phyloP scores from a whole-genome alignment of 2,329 filamentous ascomycete genomes.

The Trichoderma cornu-damae region DNA sequence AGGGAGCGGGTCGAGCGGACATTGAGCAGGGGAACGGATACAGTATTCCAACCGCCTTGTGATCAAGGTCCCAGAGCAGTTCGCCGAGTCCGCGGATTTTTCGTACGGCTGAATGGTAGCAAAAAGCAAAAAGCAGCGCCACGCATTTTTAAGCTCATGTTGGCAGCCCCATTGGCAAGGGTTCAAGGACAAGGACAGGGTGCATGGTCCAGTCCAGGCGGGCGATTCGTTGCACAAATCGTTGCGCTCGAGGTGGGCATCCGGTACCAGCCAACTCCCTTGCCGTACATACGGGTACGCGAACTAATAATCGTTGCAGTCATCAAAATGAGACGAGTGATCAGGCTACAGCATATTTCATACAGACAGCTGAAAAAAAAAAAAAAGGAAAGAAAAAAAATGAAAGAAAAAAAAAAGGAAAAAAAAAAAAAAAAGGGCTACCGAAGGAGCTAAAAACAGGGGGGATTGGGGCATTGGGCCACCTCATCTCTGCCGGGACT shows the following conservation, averaged over 20 bases:
- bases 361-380: too few relatives aligned
- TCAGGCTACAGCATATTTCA: too few relatives aligned
- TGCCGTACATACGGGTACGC: not conserved
- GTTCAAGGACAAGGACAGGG: not conserved
- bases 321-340: not conserved
- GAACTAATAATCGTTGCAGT: not conserved
- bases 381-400: not conserved
- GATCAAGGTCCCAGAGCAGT: too few relatives aligned
- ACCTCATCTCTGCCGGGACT: not conserved
- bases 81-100: not conserved
- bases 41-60: too few relatives aligned
- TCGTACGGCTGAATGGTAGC: not conserved
- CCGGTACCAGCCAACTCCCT: not conserved
- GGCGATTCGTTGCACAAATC: not conserved
- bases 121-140: not conserved
- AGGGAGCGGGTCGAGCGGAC: too few relatives aligned
- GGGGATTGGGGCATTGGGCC: not conserved
- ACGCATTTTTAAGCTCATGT: not conserved
- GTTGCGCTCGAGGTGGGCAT: not conserved
- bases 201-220: not conserved
- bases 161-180: not conserved
- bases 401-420: not conserved
- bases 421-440: conserved; percentile 1
- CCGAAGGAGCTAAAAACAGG: not conserved
- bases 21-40: too few relatives aligned